Base-by-base conservation (phyloP, 495 filamentous ascomycete species). In the Lichenothelia convexa region DNA sequence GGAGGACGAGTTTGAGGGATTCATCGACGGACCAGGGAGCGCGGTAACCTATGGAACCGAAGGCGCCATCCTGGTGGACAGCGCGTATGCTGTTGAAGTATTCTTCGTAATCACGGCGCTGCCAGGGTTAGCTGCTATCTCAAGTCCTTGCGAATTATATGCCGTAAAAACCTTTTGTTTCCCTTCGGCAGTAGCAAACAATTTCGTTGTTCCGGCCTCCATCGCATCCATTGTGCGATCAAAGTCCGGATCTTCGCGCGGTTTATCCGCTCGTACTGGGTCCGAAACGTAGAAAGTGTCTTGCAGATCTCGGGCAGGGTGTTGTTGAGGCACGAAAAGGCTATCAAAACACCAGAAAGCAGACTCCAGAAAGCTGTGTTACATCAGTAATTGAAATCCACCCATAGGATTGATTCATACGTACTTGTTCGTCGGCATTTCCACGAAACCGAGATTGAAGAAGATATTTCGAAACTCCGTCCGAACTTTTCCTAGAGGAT, bases 281-380 rank as follows among this genome's bases (percentile, higher is more conserved):
- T 95, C 87, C 32, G 84, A 83, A 49, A 94, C 85, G 62, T 92
- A 95, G 68, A 95, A 93, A 40, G 89, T 97, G 52, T 95, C 86
- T 68, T 94, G 89, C 23, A 93, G 63, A 50, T 94, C 89, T 47
- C 89, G 81, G 41, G 89, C 86, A 21, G 87, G 89, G 55, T 94
- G 89, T 67, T 94, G 87, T 59, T 97, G 89, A 18, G 86, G 86
- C 17, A 97, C 84, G 61, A 84, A 94, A 39, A 97, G 85, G 29
- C 85, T 74, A 46, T 95, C 89, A 56, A 95, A 95, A 59, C 94
- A 94, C 79, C 87, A 97, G 75, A 94, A 93, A 26, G 86, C 86
- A 16, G 83, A 86, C 63, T 97, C 89, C 40, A 94, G 85, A 53
- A 75, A 89, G 48, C 75, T 75, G 46, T n/a, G n/a, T 16, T 13